A percentile compares a stretch with the other conserved stretches of the same genome.
Evolutionary conservation across 345 rosid species (phyloP).

Genomic region (Arabidopsis arenosa): DNA sequence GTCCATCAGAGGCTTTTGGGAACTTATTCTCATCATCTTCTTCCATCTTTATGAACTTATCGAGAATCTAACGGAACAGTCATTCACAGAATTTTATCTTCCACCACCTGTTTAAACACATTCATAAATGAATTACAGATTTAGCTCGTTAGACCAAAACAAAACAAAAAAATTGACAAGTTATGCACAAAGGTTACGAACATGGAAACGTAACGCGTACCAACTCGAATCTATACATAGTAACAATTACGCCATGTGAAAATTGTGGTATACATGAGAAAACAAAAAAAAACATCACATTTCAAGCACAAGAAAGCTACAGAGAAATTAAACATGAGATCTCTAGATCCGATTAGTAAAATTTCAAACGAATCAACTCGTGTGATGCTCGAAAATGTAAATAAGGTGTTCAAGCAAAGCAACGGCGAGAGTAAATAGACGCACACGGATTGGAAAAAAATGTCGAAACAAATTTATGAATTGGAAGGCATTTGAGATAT

Average conservation of each 20-base stretch:
- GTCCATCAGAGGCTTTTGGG: slow-evolving; percentile 39
- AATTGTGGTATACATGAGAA: not conserved
- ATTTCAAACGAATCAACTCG: not conserved
- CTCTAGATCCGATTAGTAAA: not conserved
- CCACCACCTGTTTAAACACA: slow-evolving; percentile 42
- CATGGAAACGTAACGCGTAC: not conserved
- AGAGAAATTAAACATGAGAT: slow-evolving; percentile 16
- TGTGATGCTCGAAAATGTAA: not conserved
- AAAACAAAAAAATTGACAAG: not conserved
- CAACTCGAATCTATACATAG: not conserved
- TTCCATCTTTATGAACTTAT: slow-evolving; percentile 52
- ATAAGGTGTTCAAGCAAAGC: not conserved
- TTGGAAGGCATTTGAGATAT: not conserved
- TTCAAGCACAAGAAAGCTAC: slow-evolving; percentile 3
- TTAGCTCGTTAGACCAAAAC: slow-evolving; percentile 18
- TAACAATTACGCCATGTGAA: not conserved
- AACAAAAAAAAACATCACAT: not conserved
- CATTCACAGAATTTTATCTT: slow-evolving; percentile 40
- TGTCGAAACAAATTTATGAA: not conserved
- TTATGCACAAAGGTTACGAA: not conserved
- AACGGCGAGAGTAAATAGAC: not conserved
- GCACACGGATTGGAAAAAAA: not conserved
- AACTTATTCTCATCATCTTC: slow-evolving; percentile 66
- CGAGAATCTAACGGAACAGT: slow-evolving; percentile 17
- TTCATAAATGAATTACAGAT: slow-evolving; percentile 8